Percentiles rank a stretch among this genome's conserved stretches.
phyloP scores from a whole-genome alignment of 2,329 filamentous ascomycete species.

The Sclerotinia sclerotiorum region DNA sequence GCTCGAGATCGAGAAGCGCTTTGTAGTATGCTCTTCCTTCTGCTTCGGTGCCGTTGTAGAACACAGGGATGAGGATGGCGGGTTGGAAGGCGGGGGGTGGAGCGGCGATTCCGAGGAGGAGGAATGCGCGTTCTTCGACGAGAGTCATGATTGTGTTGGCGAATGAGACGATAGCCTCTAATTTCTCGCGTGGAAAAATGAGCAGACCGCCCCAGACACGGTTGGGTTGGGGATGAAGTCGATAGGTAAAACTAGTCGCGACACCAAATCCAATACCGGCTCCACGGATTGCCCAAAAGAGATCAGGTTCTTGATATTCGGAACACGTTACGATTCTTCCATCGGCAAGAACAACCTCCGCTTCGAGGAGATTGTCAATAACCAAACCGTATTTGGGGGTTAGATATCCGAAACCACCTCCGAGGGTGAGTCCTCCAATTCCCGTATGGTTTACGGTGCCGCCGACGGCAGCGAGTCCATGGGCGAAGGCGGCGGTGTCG shows the following conservation, averaged over 20 bases:
- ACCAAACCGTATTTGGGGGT: conserved; percentile 21
- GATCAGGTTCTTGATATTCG: conserved; percentile 46
- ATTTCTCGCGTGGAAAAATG: conserved; percentile 25
- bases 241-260: conserved; percentile 22
- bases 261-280: conserved; percentile 19
- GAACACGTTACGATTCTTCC: conserved; percentile 46
- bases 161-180: conserved; percentile 27
- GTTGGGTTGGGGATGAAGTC: conserved; percentile 45
- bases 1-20: conserved; percentile 37
- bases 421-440: conserved; percentile 21
- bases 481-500: conserved; percentile 20
- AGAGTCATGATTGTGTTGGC: conserved; percentile 24
- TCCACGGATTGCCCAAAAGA: conserved; percentile 49
- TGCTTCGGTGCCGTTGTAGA: conserved; percentile 42
- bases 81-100: conserved; percentile 23
- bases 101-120: conserved; percentile 21
- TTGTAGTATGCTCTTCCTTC: conserved; percentile 38
- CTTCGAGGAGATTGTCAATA: conserved; percentile 24
- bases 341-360: conserved; percentile 14
- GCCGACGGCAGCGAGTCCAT: conserved; percentile 21
- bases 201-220: conserved; percentile 36
- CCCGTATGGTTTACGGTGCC: conserved; percentile 21
- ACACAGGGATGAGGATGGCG: conserved; percentile 28
- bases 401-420: conserved; percentile 19
- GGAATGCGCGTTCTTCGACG: conserved; percentile 15